Conservation (phyloP, 768 basidiomycete genomes). For the Boletus rubropictus region DNA sequence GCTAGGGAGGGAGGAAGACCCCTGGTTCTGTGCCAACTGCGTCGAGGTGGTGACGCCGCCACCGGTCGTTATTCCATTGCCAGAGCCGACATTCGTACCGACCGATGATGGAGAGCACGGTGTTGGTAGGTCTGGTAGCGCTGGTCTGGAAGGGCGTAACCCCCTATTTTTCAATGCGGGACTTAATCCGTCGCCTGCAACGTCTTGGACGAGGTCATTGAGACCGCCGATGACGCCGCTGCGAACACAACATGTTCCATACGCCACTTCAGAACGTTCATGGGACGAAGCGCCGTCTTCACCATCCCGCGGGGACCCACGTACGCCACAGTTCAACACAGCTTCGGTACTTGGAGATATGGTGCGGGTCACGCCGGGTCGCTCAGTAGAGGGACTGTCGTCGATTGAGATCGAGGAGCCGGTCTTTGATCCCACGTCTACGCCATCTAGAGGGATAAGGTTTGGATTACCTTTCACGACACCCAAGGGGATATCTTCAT, state of each 20-base stretch:
- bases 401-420: conserved; percentile 39
- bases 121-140: not conserved
- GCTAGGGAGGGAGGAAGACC: conserved; percentile 70
- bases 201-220: conserved; percentile 40
- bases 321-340: conserved; percentile 44
- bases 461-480: conserved; percentile 55
- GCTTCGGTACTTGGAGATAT: conserved; percentile 30
- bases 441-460: conserved; percentile 73
- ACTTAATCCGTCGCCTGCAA: conserved; percentile 51
- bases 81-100: conserved; percentile 66
- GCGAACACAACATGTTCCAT: conserved; percentile 21
- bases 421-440: conserved; percentile 74
- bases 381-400: conserved; percentile 28
- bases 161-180: conserved; percentile 53
- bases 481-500: conserved; percentile 41
- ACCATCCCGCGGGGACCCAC: conserved; percentile 47
- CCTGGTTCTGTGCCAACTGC: conserved; percentile 66
- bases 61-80: conserved; percentile 25
- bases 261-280: conserved; percentile 35
- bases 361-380: conserved; percentile 37
- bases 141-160: conserved; percentile 40
- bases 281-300: conserved; percentile 40
- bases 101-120: conserved; percentile 44
- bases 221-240: conserved; percentile 47
- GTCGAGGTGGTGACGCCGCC: conserved; percentile 42